Base-by-base conservation (phyloP, 1,139 yeast genomes). In the Magnusiomyces clavatus region DNA sequence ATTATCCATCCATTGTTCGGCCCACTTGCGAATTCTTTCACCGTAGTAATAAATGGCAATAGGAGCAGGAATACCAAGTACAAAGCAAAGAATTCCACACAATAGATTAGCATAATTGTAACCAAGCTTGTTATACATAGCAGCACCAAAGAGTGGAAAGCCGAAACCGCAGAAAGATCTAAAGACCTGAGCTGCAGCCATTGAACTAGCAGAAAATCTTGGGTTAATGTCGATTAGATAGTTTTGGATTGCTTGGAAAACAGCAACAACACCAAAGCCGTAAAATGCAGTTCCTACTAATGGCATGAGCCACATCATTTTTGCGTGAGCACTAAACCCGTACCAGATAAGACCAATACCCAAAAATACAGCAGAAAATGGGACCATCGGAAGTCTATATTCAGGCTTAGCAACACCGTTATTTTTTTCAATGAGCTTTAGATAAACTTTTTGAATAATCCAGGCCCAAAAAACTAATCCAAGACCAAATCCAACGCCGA, bases 31-130 rank as follows among this genome's bases (percentile, higher is more conserved):
- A 57, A 82, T 64, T 34, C 68, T 65, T 59, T 80, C 83, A 12
- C 87, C 87, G 53, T 77, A 76, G 51, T 71, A 66, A 50, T 75
- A 71, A 43, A 83, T 79, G 54, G 80, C 72, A 14, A 81, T 59
- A 2, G 87, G 86, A 68, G 81, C 81, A 3, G 85, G 86, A 6
- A 82, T 67, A 6, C 87, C 87, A 46, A 82, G 69, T 0, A 71
- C 75, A 37, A 81, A 60, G 10, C 77, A 81, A 47, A 81, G 66
- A 39, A 81, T 68, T 0, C 78, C 86, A 62, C 81, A 78, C 60
- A 82, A 63, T 0, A 85, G 77, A 58, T 79, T 79, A 16, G 84
- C 83, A 86, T 86, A 81, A 6, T 86, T 87, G 57, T 80, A 80
- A 34, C 80, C 78, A 41, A 70, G 59, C 37, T 54, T 54, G 50